Conservation (phyloP, 2,329 filamentous ascomycete species). For the Pestalotiopsis sp. region DNA sequence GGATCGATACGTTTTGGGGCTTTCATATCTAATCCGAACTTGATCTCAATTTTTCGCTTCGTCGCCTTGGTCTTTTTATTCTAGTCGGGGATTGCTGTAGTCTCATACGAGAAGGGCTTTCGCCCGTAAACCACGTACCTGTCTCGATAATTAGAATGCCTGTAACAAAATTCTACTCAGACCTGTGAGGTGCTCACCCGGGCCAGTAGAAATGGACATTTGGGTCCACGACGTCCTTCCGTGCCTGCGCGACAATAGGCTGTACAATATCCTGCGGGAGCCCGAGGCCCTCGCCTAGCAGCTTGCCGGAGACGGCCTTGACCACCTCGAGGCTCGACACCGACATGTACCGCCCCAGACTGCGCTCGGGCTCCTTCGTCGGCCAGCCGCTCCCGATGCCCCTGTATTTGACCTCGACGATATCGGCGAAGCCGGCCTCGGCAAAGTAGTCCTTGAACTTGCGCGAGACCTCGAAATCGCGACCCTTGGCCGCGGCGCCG, state of each 20-base stretch:
- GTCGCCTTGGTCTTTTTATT: too few relatives aligned
- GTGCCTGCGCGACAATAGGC: constrained; percentile 7
- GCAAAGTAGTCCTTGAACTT: constrained; percentile 11
- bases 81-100: neutral
- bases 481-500: constrained; percentile 4
- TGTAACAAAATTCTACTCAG: neutral
- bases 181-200: neutral
- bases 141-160: neutral
- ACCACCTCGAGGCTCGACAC: neutral
- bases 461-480: constrained; percentile 8
- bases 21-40: too few relatives aligned
- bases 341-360: neutral
- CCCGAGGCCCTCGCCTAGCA: neutral
- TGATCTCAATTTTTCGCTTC: too few relatives aligned
- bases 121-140: constrained; percentile 11
- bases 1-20: too few relatives aligned
- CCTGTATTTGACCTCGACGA: constrained; percentile 2
- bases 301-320: neutral
- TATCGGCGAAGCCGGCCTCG: constrained; percentile 10
- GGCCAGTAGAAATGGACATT: constrained; percentile 6
- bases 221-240: neutral
- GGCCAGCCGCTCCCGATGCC: constrained; percentile 10
- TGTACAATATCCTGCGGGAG: neutral
- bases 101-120: constrained; percentile 6
- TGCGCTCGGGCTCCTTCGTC: neutral